Conservation (phyloP, 2,329 filamentous ascomycete species). For the Aspergillus tubingensis region DNA sequence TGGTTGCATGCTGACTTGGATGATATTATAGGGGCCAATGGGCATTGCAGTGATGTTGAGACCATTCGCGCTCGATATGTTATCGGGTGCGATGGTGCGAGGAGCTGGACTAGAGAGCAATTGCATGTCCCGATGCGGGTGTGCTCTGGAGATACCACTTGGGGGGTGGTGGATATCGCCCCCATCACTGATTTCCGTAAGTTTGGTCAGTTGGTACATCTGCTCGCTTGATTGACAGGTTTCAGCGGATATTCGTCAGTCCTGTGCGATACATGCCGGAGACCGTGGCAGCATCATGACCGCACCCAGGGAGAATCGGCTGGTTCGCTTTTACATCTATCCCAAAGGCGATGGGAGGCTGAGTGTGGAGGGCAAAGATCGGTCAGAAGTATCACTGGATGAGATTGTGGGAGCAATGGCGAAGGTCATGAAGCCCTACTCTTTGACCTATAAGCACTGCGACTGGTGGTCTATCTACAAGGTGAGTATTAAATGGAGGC, state of each 20-base stretch:
- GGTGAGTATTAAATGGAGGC: slow-evolving; percentile 4
- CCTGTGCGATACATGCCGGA: slow-evolving; percentile 16
- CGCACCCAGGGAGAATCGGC: slow-evolving; percentile 19
- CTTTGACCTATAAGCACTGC: slow-evolving; percentile 15
- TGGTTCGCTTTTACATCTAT: slow-evolving; percentile 21
- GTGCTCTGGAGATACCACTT: slow-evolving; percentile 51
- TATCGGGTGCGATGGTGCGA: slow-evolving; percentile 69
- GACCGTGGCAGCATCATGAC: slow-evolving; percentile 19
- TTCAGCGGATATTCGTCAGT: slow-evolving; percentile 21
- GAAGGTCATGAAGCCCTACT: slow-evolving; percentile 15
- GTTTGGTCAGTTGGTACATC: not conserved
- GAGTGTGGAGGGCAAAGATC: not conserved
- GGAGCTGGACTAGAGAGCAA: slow-evolving; percentile 63
- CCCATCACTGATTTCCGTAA: slow-evolving; percentile 46
- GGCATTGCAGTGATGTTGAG: slow-evolving; percentile 16
- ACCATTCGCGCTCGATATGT: slow-evolving; percentile 62
- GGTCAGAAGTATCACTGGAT: slow-evolving; percentile 4
- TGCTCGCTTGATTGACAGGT: too few relatives aligned
- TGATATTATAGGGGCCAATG: not conserved
- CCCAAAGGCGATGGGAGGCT: slow-evolving; percentile 7
- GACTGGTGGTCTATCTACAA: slow-evolving; percentile 22
- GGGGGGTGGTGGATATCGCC: slow-evolving; percentile 55
- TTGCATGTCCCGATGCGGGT: slow-evolving; percentile 60
- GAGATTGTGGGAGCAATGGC: slow-evolving; percentile 11
- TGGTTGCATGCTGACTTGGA: not conserved